These are phyloP conservation scores for Hysterangium stoloniferum DNA, from an alignment of 768 basidiomycete genomes.

Conservation along the genomic window DNA sequence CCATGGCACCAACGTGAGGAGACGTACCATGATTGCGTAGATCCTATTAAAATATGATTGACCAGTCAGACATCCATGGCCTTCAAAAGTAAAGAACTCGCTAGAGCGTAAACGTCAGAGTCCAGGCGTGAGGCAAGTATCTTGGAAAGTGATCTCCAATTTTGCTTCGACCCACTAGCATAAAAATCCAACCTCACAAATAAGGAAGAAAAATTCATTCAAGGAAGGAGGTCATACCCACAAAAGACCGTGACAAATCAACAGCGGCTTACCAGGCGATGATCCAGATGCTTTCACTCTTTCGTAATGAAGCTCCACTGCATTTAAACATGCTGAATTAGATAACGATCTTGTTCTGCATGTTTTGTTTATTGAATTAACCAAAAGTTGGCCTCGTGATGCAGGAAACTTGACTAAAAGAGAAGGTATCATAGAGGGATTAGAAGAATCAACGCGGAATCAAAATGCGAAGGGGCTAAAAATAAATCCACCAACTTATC, in stretches of 20 bases:
- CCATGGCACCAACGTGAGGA: conserved; percentile 66
- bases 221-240: conserved; percentile 23
- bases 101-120: conserved; percentile 69
- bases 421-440: too few relatives aligned
- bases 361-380: too few relatives aligned
- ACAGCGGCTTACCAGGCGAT: conserved; percentile 26
- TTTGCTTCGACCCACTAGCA: conserved; percentile 76
- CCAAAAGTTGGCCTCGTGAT: too few relatives aligned
- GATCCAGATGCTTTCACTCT: background rate
- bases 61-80: background rate
- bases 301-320: conserved; percentile 11
- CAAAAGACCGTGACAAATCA: conserved; percentile 63
- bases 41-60: conserved; percentile 39
- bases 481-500: too few relatives aligned
- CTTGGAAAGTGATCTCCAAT: conserved; percentile 79
- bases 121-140: conserved; percentile 57
- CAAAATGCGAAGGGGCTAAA: too few relatives aligned
- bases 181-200: background rate
- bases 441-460: too few relatives aligned
- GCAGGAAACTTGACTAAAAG: too few relatives aligned
- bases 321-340: too few relatives aligned
- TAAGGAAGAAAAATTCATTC: conserved; percentile 12
- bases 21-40: conserved; percentile 86
- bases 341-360: too few relatives aligned
- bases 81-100: conserved; percentile 18